phyloP scores from a whole-genome alignment of 768 basidiomycete species.

The Leccinellum albellum region DNA sequence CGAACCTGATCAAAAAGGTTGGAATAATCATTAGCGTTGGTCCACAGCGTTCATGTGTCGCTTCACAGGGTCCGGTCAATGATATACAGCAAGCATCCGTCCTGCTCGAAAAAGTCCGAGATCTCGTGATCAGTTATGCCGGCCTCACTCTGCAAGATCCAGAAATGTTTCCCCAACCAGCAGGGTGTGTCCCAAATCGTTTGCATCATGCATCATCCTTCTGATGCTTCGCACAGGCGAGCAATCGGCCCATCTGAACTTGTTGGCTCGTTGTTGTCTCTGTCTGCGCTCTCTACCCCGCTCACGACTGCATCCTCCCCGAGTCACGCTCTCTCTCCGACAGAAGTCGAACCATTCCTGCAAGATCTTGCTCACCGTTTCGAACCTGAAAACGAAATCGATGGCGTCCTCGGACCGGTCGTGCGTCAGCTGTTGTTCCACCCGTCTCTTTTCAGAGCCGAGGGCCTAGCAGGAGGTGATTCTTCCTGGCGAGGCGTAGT shows the following conservation, averaged over 20 bases:
- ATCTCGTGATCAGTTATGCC: conserved; percentile 82
- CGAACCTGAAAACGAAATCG: conserved; percentile 73
- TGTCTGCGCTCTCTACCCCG: conserved; percentile 66
- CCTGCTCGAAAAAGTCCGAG: conserved; percentile 73
- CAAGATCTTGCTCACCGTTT: conserved; percentile 81
- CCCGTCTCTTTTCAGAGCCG: conserved; percentile 56
- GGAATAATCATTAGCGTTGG: background rate
- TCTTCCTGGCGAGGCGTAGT: conserved; percentile 84
- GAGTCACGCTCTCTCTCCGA: conserved; percentile 51
- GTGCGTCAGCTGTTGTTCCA: conserved; percentile 61
- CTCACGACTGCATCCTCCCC: conserved; percentile 48
- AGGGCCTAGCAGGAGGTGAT: conserved; percentile 70
- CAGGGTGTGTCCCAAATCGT: conserved; percentile 45
- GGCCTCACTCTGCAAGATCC: conserved; percentile 89
- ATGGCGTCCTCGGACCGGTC: conserved; percentile 74
- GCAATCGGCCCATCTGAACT: conserved; percentile 76
- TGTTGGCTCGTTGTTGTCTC: conserved; percentile 71
- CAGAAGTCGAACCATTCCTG: conserved; percentile 77
- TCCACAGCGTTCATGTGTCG: conserved; percentile 34
- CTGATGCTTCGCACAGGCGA: conserved; percentile 43
- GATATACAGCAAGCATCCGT: conserved; percentile 59
- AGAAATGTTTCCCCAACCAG: conserved; percentile 90
- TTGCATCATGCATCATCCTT: background rate
- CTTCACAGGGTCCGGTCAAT: conserved; percentile 45
- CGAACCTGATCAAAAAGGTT: conserved; percentile 63